Conservation (phyloP, 2,329 filamentous ascomycete genomes). For the Coniochaeta hoffmannii region DNA sequence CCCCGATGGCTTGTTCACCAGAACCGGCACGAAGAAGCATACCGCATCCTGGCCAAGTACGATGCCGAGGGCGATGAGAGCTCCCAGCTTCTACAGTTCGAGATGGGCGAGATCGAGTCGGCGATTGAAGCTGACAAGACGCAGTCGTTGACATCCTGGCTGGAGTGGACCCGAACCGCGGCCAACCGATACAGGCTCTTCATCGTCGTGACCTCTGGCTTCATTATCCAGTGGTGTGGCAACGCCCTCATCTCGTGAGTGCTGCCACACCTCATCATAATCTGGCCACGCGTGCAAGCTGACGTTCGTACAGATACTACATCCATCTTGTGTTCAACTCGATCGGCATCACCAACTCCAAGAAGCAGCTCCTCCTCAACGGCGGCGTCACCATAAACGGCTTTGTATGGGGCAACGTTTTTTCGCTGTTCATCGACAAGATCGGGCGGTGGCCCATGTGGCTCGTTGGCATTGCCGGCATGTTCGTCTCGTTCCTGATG, state of each 20-base stretch:
- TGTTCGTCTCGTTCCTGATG: conserved; percentile 9
- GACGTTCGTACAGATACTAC: not conserved
- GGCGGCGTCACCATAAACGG: conserved; percentile 2
- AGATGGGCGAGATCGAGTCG: conserved; percentile 24
- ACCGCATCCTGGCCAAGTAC: conserved; percentile 38
- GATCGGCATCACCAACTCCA: conserved; percentile 5
- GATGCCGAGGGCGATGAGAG: conserved; percentile 26
- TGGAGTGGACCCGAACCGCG: conserved; percentile 4
- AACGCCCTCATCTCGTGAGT: conserved; percentile 4
- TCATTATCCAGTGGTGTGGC: conserved; percentile 4
- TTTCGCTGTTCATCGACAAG: conserved; percentile 5
- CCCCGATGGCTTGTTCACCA: conserved; percentile 48
- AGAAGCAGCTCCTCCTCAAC: conserved; percentile 5
- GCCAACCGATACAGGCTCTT: conserved; percentile 8
- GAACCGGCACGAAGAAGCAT: conserved; percentile 47
- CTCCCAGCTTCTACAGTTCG: conserved; percentile 5
- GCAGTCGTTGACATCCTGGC: conserved; percentile 28
- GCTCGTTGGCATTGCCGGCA: conserved; percentile 8
- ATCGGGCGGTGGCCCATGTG: conserved; percentile 5
- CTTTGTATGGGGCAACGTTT: conserved; percentile 3
- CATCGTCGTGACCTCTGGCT: conserved; percentile 4
- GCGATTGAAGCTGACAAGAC: conserved; percentile 46
- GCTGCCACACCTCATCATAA: not conserved
- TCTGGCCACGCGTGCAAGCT: not conserved
- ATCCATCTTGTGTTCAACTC: conserved; percentile 8